A percentile compares a stretch with the other conserved stretches of the same genome.
phyloP scores from a whole-genome alignment of 2,329 filamentous ascomycete species.

The Tetracladium maxilliforme region DNA sequence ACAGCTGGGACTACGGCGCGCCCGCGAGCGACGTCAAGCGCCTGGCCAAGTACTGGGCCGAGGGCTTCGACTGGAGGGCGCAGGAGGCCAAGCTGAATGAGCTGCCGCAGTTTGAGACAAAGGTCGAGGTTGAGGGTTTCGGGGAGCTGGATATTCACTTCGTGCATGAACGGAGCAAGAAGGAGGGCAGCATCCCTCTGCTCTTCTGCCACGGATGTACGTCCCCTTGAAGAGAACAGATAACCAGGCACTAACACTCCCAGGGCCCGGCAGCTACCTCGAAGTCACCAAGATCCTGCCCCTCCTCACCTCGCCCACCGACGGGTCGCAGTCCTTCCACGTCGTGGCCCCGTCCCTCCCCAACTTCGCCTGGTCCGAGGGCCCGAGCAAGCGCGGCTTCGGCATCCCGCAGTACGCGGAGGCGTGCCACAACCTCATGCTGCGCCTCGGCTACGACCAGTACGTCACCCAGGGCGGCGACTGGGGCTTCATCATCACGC shows the following conservation, averaged over 20 bases:
- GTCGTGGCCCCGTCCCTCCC: slow-evolving; percentile 41
- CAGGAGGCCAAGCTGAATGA: slow-evolving; percentile 42
- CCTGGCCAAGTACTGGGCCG: slow-evolving; percentile 19
- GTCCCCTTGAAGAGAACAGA: no score
- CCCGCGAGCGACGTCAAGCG: slow-evolving; percentile 10
- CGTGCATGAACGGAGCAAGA: slow-evolving; percentile 38
- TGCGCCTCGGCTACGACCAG: slow-evolving; percentile 45
- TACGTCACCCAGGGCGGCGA: slow-evolving; percentile 54
- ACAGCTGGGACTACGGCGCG: slow-evolving; percentile 9
- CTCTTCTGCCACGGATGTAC: slow-evolving; percentile 56
- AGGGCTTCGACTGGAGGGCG: slow-evolving; percentile 46
- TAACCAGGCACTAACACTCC: no score
- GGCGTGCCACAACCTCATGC: slow-evolving; percentile 52
- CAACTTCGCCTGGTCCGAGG: slow-evolving; percentile 30
- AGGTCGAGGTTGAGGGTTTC: slow-evolving; percentile 39
- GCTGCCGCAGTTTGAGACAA: slow-evolving; percentile 40
- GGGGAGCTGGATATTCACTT: slow-evolving; percentile 47
- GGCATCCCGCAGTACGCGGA: slow-evolving; percentile 45
- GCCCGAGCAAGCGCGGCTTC: slow-evolving; percentile 29
- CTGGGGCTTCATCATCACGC: slow-evolving; percentile 53
- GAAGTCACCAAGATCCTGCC: slow-evolving; percentile 48
- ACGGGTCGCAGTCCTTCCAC: slow-evolving; percentile 27
- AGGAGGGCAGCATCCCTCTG: slow-evolving; percentile 41
- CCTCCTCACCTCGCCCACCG: slow-evolving; percentile 13
- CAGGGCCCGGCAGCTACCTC: slow-evolving; percentile 50